A percentile compares a stretch with the other conserved stretches of the same genome.
Conservation (phyloP, 352 stramenopile species). For the Globisporangium echinulatum region DNA sequence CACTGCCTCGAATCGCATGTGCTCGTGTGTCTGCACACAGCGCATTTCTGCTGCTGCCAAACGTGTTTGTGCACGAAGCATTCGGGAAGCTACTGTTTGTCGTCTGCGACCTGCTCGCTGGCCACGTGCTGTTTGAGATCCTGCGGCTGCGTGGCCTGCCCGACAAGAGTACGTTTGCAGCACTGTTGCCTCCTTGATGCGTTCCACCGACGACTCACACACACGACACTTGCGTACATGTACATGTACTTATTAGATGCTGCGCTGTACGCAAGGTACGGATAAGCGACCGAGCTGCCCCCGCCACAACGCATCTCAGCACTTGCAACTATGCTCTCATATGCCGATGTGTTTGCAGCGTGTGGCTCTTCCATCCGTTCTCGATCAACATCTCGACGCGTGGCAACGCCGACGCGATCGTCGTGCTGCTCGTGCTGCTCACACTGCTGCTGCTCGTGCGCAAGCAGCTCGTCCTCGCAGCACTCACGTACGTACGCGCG, state of each 20-base stretch:
- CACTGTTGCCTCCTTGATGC: not conserved
- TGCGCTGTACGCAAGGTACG: conserved; percentile 53
- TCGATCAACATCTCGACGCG: conserved; percentile 99
- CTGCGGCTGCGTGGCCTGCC: conserved; percentile 59
- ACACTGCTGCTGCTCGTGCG: conserved; percentile 82
- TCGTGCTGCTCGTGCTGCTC: conserved; percentile 91
- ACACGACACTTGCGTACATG: not conserved
- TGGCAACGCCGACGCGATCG: conserved; percentile 95
- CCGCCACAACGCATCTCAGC: no score
- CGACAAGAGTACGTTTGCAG: conserved; percentile 25
- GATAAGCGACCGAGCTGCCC: no score
- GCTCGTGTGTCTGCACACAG: conserved; percentile 16
- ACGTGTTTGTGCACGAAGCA: conserved; percentile 63
- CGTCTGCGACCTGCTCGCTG: conserved; percentile 90
- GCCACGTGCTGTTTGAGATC: conserved; percentile 86
- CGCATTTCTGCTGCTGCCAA: conserved; percentile 67
- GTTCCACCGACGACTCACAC: not conserved
- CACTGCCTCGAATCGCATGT: not conserved
- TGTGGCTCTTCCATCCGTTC: conserved; percentile 98
- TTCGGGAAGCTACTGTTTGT: conserved; percentile 97
- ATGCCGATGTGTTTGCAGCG: conserved; percentile 13
- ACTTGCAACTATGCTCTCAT: no score
- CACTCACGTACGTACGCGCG: conserved; percentile 38
- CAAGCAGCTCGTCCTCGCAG: conserved; percentile 66
- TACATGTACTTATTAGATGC: conserved; percentile 22